Percentiles rank a stretch among this genome's conserved stretches.
phyloP scores from a whole-genome alignment of 768 basidiomycete genomes.

The Lepiota brunneoincarnata region DNA sequence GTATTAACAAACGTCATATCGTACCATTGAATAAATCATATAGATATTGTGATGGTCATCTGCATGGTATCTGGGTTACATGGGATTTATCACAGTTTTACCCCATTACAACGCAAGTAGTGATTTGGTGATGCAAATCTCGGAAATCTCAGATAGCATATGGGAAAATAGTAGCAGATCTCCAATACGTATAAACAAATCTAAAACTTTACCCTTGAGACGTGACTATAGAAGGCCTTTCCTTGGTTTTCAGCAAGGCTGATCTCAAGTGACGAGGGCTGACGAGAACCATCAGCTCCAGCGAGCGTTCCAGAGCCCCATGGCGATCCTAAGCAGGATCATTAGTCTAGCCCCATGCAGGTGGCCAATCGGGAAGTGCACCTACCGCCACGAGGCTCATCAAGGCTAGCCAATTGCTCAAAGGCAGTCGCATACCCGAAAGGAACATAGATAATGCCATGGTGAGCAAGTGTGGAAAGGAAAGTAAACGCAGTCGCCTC shows the following conservation, averaged over 20 bases:
- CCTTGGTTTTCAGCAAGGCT: conserved; percentile 60
- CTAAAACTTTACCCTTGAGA: conserved; percentile 36
- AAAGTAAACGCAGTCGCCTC: conserved; percentile 45
- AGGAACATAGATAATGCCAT: conserved; percentile 48
- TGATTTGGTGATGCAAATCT: too few relatives aligned
- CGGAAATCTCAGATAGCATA: not conserved
- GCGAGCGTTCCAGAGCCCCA: conserved; percentile 81
- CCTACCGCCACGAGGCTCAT: conserved; percentile 62
- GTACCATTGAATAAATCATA: too few relatives aligned
- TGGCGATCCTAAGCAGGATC: conserved; percentile 51
- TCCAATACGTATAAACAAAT: conserved; percentile 18
- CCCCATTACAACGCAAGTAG: too few relatives aligned
- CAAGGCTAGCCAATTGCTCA: conserved; percentile 33
- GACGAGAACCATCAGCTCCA: conserved; percentile 52
- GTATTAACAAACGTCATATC: too few relatives aligned
- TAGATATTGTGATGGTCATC: too few relatives aligned
- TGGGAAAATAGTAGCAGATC: conserved; percentile 25
- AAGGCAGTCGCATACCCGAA: conserved; percentile 31
- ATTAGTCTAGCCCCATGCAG: not conserved
- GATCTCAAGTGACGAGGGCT: conserved; percentile 55
- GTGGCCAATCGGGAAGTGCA: conserved; percentile 2
- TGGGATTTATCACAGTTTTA: too few relatives aligned
- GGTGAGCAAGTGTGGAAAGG: conserved; percentile 59
- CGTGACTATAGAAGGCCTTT: conserved; percentile 47
- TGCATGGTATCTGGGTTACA: too few relatives aligned